Evolutionary conservation across 805 yeast genomes (phyloP), one percentile per base, ranked within the genome.

Genomic region (Sugiyamaella valdiviana): DNA sequence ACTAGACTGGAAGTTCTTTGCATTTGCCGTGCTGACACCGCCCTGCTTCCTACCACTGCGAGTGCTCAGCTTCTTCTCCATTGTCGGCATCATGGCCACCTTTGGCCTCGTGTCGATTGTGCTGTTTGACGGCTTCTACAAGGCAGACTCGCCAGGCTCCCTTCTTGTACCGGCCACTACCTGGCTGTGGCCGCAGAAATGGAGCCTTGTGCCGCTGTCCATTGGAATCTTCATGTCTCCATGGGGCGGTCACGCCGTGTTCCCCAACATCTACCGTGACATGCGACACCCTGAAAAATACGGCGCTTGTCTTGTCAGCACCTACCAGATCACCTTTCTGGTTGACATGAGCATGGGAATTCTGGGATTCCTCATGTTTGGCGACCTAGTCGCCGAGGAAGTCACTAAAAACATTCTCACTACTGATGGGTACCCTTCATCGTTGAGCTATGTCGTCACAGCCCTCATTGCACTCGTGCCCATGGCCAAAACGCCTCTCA

Each of bases 171-270:
- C 82, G 10, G 82, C 82, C 75, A 74, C 76, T 5, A 83, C 93
- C 0, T 77, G 80, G 53, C 39, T 83, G 51, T 80, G 79, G 74
- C 96, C 96, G 67, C n/a, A 64, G 66, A 39, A 74, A 74, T 32
- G 78, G 79, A 46, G 63, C 63, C 41, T 70, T 69, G 24, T 71
- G 58, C 60, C 63, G 67, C 20, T 76, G 63, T 65, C 83, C 70
- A 65, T 67, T 6, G 62, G 61, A 16, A 51, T 57, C 10, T 55
- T 72, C 9, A 40, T 62, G 22, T 83, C 90, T 3, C 90, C 91
- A 1, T 85, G 85, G 71, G 89, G 93, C 5, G 91, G 93, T 0
- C 93, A 85, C 65, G 87, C 93, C 4, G 77, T 85, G 21, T 85
- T 85, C 59, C 93, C 93, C 2, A 85, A 85, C 55, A 70, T 85